Evolutionary conservation across 2,329 filamentous ascomycete genomes (phyloP).

Genomic region (Thielaviopsis cerberus): DNA sequence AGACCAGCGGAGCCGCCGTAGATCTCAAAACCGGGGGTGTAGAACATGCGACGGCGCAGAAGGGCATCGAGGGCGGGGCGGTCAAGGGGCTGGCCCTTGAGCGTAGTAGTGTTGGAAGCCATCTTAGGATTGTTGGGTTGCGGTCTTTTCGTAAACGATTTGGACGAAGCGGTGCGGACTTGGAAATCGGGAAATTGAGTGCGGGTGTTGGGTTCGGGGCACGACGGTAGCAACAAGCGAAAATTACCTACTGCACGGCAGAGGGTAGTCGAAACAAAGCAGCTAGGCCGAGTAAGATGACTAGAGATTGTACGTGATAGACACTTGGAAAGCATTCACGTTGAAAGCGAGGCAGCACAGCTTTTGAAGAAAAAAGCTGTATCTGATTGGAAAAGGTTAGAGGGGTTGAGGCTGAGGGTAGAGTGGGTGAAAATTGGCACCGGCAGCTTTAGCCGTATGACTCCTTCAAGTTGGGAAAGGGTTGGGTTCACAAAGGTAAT

Average conservation of each 20-base stretch:
- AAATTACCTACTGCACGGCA: slow-evolving; percentile 1
- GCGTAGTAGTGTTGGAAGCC: slow-evolving; percentile 46
- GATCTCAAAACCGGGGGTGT: slow-evolving; percentile 88
- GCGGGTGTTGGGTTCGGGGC: background rate
- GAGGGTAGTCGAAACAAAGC: background rate
- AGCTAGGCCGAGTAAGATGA: background rate
- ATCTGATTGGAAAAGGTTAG: background rate
- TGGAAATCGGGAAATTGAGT: background rate
- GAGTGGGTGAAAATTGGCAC: background rate
- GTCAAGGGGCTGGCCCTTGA: slow-evolving; percentile 81
- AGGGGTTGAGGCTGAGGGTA: background rate
- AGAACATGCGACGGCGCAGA: slow-evolving; percentile 77
- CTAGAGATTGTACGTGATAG: background rate
- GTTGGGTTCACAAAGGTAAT: background rate
- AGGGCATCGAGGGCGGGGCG: slow-evolving; percentile 64
- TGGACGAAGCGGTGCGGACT: background rate
- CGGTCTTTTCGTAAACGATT: background rate
- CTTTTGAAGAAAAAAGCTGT: slow-evolving; percentile 2
- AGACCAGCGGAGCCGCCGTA: slow-evolving; percentile 79
- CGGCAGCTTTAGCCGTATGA: background rate
- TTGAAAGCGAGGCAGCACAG: background rate
- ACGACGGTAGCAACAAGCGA: background rate
- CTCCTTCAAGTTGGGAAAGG: background rate
- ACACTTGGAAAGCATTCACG: slow-evolving; percentile 6
- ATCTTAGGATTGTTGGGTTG: slow-evolving; percentile 19